These are phyloP conservation scores for Solanum paucissectum DNA, from an alignment of 257 asterid genomes.

Conservation along the genomic window DNA sequence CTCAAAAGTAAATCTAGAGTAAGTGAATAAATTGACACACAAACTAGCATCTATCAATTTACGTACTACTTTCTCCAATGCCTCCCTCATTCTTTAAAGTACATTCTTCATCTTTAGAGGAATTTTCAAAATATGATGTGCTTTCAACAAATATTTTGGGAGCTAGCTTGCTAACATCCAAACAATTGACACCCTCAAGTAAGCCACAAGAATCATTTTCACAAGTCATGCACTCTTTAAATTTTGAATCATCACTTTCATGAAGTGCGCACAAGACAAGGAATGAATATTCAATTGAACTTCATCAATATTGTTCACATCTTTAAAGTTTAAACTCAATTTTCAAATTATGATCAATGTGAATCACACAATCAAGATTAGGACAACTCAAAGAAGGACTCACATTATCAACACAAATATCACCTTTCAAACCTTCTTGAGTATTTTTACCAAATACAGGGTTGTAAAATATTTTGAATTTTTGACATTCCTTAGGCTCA, in stretches of 20 bases:
- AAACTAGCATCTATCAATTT: too few species aligned
- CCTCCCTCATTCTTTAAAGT: not conserved
- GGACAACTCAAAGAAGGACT: not conserved
- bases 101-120: not conserved
- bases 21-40: too few species aligned
- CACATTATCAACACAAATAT: not conserved
- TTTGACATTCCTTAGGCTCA: too few species aligned
- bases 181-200: not conserved
- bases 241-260: not conserved
- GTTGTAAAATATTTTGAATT: too few species aligned
- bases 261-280: not conserved
- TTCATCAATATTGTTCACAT: not conserved
- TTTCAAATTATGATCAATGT: not conserved
- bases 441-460: not conserved
- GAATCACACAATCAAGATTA: too few species aligned
- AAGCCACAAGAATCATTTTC: not conserved
- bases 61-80: not conserved
- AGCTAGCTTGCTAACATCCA: not conserved
- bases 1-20: too few species aligned
- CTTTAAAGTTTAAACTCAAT: not conserved
- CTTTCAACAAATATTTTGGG: not conserved
- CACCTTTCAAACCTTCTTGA: not conserved
- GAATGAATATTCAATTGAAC: not conserved
- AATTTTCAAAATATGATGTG: not conserved
- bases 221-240: not conserved